A percentile compares a stretch with the other conserved stretches of the same genome.
phyloP scores from a whole-genome alignment of 2,329 filamentous ascomycete genomes.

The Aspergillus caelatus region DNA sequence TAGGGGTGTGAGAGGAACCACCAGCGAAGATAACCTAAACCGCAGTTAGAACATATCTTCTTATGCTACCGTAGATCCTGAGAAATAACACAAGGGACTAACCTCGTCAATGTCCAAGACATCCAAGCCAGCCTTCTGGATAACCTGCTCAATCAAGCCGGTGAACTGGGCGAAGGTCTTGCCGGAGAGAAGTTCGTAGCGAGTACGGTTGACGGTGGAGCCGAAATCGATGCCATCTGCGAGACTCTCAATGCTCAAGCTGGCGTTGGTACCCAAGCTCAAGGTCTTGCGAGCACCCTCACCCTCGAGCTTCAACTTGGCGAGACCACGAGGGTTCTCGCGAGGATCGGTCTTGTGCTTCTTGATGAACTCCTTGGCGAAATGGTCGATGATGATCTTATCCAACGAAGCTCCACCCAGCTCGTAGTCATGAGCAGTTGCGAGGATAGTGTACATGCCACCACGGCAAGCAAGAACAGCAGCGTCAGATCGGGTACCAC shows the following conservation, averaged over 20 bases:
- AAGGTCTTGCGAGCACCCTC: slow-evolving; percentile 92
- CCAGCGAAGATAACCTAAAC: slow-evolving; percentile 79
- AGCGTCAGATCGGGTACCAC: slow-evolving; percentile 89
- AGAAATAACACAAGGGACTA: slow-evolving; percentile 10
- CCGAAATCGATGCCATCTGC: slow-evolving; percentile 88
- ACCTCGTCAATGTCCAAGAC: slow-evolving; percentile 87
- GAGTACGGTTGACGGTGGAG: slow-evolving; percentile 86
- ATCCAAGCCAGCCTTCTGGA: slow-evolving; percentile 91
- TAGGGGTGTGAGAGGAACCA: slow-evolving; percentile 89
- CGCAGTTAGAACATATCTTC: background rate
- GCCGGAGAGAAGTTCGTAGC: slow-evolving; percentile 85
- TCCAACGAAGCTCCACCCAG: slow-evolving; percentile 84
- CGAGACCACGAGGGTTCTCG: slow-evolving; percentile 76
- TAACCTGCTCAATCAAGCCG: slow-evolving; percentile 76
- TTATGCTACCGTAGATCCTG: background rate
- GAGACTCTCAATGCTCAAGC: slow-evolving; percentile 90
- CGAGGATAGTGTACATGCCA: slow-evolving; percentile 94
- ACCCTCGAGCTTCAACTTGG: slow-evolving; percentile 89
- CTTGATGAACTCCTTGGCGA: slow-evolving; percentile 98
- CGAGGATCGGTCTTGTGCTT: slow-evolving; percentile 90
- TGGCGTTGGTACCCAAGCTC: slow-evolving; percentile 82
- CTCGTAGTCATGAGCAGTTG: slow-evolving; percentile 94
- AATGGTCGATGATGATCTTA: slow-evolving; percentile 90
- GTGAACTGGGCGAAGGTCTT: slow-evolving; percentile 90
- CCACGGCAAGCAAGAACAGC: slow-evolving; percentile 87